These are phyloP conservation scores for Lentithecium fluviatile DNA, from an alignment of 495 filamentous ascomycete species.

Conservation along the genomic window DNA sequence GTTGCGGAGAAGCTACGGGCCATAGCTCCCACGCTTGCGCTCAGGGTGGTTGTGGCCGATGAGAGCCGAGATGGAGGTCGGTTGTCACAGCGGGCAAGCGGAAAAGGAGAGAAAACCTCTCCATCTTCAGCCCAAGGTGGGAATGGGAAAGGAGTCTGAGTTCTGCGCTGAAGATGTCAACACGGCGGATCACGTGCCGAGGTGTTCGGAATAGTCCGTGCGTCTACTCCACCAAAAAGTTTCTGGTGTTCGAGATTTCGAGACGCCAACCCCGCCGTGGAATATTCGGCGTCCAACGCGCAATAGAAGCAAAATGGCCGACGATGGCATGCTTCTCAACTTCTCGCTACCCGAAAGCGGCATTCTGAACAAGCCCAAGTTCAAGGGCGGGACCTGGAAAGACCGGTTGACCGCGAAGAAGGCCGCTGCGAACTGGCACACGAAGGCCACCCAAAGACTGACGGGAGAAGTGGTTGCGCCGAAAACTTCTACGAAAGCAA, in stretches of 20 bases:
- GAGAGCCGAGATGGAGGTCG: constrained; percentile 10
- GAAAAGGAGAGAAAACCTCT: neutral
- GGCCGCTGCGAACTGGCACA: constrained; percentile 54
- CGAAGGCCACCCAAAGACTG: constrained; percentile 34
- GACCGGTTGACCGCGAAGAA: constrained; percentile 81
- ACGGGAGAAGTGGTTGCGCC: constrained; percentile 1
- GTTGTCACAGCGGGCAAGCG: neutral
- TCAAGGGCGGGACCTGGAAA: constrained; percentile 89
- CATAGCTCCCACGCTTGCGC: neutral
- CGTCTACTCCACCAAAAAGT: constrained; percentile 17
- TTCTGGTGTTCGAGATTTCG: neutral
- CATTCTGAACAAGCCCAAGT: constrained; percentile 57
- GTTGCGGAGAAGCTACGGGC: neutral
- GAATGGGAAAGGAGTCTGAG: constrained; percentile 4
- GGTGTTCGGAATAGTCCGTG: neutral
- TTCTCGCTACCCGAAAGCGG: constrained; percentile 70
- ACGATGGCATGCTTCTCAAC: constrained; percentile 94
- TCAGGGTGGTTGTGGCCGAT: constrained; percentile 17
- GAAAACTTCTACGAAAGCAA: neutral
- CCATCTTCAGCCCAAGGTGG: constrained; percentile 9
- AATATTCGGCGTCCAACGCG: no score
- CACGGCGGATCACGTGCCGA: constrained; percentile 21
- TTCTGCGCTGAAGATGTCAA: constrained; percentile 23
- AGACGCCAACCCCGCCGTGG: neutral
- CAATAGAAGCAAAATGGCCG: constrained; percentile 61